Conservation (phyloP, 228 moss, liverwort and hornwort species). For the Sphagnum magellanicum region DNA sequence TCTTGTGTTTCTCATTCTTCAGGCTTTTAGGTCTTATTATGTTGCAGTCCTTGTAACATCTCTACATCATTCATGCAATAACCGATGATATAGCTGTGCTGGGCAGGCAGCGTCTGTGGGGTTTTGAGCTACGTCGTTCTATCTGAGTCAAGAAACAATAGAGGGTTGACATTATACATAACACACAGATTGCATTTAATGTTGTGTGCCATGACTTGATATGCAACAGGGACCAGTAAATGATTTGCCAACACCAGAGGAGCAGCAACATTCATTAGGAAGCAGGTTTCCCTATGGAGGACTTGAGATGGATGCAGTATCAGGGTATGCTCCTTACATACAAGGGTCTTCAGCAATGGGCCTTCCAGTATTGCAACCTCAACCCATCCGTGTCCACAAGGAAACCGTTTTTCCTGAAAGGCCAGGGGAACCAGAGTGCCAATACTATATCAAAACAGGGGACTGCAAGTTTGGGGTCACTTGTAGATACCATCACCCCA, state of each 20-base stretch:
- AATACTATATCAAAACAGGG: slow-evolving; percentile 98
- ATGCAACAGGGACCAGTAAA: slow-evolving; percentile 51
- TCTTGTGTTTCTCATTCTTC: no score
- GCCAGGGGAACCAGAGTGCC: slow-evolving; percentile 95
- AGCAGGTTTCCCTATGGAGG: slow-evolving; percentile 62
- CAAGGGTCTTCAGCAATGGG: slow-evolving; percentile 79
- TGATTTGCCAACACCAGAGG: slow-evolving; percentile 77
- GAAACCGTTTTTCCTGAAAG: slow-evolving; percentile 85
- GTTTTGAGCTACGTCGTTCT: not conserved
- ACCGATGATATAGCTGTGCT: not conserved
- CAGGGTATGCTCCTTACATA: slow-evolving; percentile 67
- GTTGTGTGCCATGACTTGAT: not conserved
- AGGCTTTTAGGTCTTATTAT: no score
- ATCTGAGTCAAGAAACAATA: no score
- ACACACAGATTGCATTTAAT: not conserved
- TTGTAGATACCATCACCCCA: slow-evolving; percentile 96
- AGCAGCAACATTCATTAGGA: slow-evolving; percentile 56
- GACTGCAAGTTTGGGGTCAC: slow-evolving; percentile 99
- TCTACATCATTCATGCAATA: not conserved
- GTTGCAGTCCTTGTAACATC: no score
- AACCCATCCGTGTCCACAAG: slow-evolving; percentile 60
- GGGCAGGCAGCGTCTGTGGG: not conserved
- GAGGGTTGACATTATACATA: no score
- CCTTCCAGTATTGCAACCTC: slow-evolving; percentile 65
- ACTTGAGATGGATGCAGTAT: slow-evolving; percentile 71